phyloP scores from a whole-genome alignment of 192 early-diverging fungal genomes.

The Coemansia sp. region DNA sequence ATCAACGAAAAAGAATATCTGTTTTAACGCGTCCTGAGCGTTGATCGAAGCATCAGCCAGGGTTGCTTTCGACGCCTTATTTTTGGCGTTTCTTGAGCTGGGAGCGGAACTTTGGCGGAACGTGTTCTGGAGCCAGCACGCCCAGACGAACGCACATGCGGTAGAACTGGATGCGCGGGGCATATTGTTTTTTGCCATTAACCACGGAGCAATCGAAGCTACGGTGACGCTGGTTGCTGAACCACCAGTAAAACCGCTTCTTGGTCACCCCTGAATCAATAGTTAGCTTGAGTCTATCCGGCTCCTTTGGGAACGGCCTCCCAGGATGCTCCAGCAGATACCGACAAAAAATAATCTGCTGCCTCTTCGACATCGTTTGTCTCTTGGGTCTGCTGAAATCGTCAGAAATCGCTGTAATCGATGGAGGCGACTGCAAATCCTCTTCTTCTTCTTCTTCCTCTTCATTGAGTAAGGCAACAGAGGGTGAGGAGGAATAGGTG shows the following conservation, averaged over 20 bases:
- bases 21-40: too few species aligned
- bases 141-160: slow-evolving; percentile 19
- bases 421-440: background rate
- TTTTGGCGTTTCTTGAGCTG: slow-evolving; percentile 4
- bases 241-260: slow-evolving; percentile 43
- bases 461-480: background rate
- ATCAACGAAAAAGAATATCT: too few species aligned
- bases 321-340: slow-evolving; percentile 28
- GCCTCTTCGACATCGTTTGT: slow-evolving; percentile 12
- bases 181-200: slow-evolving; percentile 15
- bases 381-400: background rate
- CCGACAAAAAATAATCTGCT: slow-evolving; percentile 15
- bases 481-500: background rate
- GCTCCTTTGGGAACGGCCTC: slow-evolving; percentile 33
- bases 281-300: slow-evolving; percentile 10
- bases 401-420: background rate
- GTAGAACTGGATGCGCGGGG: slow-evolving; percentile 23
- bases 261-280: slow-evolving; percentile 8
- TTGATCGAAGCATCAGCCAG: too few species aligned
- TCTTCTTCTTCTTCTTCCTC: too few species aligned
- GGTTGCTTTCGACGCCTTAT: background rate
- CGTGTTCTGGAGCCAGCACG: slow-evolving; percentile 18
- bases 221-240: slow-evolving; percentile 45
- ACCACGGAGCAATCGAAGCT: slow-evolving; percentile 11
- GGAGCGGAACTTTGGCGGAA: slow-evolving; percentile 14